Evolutionary conservation across 2,329 filamentous ascomycete genomes (phyloP).

Genomic region (Hypoxylon sp.): DNA sequence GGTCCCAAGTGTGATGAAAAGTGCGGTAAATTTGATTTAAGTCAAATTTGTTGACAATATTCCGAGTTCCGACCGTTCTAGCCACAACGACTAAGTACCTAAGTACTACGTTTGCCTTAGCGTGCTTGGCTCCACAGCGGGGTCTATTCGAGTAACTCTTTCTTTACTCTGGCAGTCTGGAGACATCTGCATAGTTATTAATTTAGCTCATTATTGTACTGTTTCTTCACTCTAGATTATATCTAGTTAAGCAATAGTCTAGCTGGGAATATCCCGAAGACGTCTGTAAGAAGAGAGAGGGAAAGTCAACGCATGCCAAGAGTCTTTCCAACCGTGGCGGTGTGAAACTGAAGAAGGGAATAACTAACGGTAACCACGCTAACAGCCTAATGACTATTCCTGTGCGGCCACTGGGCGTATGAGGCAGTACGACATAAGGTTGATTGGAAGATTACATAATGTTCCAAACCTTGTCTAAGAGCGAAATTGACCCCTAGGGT

Average conservation of each 20-base stretch:
- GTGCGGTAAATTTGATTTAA: neutral
- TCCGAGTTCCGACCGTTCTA: neutral
- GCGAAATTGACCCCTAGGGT: constrained; percentile 43
- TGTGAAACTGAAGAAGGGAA: constrained; percentile 24
- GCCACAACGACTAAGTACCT: no score
- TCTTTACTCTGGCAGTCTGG: no score
- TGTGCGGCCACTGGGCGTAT: constrained; percentile 48
- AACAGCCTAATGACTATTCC: constrained; percentile 23
- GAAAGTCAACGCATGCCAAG: neutral
- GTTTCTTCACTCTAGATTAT: neutral
- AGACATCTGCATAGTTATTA: neutral
- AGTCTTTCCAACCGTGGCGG: constrained; percentile 36
- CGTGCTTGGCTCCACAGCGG: no score
- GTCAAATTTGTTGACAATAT: neutral
- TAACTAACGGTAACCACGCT: constrained; percentile 13
- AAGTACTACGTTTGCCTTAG: no score
- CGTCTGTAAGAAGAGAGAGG: neutral
- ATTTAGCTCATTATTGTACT: neutral
- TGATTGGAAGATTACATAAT: constrained; percentile 59
- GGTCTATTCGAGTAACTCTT: no score
- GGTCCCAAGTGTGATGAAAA: neutral
- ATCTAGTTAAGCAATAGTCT: neutral
- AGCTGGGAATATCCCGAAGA: neutral
- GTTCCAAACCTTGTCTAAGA: constrained; percentile 16
- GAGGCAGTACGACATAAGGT: constrained; percentile 53